Evolutionary conservation across 1,139 yeast genomes (phyloP).

Genomic region (Hyphopichia khmerensis): DNA sequence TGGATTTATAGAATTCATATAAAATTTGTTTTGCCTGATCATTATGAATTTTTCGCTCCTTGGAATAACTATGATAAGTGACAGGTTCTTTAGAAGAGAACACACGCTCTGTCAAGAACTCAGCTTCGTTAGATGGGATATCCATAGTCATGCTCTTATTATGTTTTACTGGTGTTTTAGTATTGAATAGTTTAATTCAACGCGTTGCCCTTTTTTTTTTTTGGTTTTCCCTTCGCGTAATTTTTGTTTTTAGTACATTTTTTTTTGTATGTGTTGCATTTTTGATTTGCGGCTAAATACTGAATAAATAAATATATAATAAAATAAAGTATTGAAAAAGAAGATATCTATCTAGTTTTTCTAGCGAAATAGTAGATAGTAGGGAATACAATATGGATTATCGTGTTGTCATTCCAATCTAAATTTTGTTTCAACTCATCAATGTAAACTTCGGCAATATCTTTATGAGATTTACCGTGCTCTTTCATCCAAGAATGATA

Average conservation of each 20-base stretch:
- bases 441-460: constrained; percentile 42
- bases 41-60: constrained; percentile 27
- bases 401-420: constrained; percentile 45
- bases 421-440: constrained; percentile 39
- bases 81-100: constrained; percentile 25
- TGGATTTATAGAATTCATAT: constrained; percentile 30
- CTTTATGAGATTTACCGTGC: constrained; percentile 24
- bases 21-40: constrained; percentile 29
- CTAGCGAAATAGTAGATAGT: constrained; percentile 52
- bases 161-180: too few relatives aligned
- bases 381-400: constrained; percentile 55
- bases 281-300: background rate
- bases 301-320: too few relatives aligned
- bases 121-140: constrained; percentile 26
- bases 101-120: constrained; percentile 23
- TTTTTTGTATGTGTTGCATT: background rate
- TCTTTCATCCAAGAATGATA: constrained; percentile 62
- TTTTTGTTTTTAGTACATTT: background rate
- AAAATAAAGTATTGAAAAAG: too few relatives aligned
- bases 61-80: constrained; percentile 30
- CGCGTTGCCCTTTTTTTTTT: background rate
- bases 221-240: background rate
- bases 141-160: constrained; percentile 37
- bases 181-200: background rate
- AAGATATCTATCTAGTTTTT: too few relatives aligned